Conservation (phyloP, 2,329 filamentous ascomycete species). For the Colletotrichum higginsianum region DNA sequence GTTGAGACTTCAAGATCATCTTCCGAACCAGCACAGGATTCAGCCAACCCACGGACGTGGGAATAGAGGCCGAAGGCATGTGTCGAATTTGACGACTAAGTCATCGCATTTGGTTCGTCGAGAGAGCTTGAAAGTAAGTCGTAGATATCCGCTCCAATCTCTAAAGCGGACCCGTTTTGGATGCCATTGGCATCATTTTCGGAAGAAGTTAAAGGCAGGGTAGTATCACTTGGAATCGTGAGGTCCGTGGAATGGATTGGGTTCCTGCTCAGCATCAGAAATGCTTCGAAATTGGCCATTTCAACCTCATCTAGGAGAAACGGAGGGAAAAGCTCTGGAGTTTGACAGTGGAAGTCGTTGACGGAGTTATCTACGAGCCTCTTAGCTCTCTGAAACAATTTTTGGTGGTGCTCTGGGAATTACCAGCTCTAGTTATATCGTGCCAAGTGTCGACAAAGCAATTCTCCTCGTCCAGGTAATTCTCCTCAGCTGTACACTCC, state of each 20-base stretch:
- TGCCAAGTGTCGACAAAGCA: too few species aligned
- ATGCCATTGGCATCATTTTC: accelerated
- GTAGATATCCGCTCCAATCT: accelerated
- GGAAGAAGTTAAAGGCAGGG: background rate
- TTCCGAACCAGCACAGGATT: slow-evolving; percentile 1
- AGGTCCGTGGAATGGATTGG: background rate
- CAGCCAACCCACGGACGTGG: slow-evolving; percentile 6
- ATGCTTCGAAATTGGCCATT: too few species aligned
- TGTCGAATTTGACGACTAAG: slow-evolving; percentile 14
- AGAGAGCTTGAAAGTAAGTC: accelerated
- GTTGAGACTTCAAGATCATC: background rate
- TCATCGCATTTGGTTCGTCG: background rate
- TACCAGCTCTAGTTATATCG: background rate
- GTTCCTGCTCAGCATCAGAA: background rate
- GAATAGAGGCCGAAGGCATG: background rate
- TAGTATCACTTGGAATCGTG: too few species aligned
- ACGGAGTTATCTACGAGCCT: background rate
- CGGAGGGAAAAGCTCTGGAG: too few species aligned
- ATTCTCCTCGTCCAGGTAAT: too few species aligned
- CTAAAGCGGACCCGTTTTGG: background rate
- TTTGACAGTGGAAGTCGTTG: too few species aligned
- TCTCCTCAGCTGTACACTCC: background rate
- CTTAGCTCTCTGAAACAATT: background rate
- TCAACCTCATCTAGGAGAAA: background rate
- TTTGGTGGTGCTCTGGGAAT: too few species aligned